Conservation (phyloP, 2,329 filamentous ascomycete genomes). For the Aspergillus brunneoviolaceus region DNA sequence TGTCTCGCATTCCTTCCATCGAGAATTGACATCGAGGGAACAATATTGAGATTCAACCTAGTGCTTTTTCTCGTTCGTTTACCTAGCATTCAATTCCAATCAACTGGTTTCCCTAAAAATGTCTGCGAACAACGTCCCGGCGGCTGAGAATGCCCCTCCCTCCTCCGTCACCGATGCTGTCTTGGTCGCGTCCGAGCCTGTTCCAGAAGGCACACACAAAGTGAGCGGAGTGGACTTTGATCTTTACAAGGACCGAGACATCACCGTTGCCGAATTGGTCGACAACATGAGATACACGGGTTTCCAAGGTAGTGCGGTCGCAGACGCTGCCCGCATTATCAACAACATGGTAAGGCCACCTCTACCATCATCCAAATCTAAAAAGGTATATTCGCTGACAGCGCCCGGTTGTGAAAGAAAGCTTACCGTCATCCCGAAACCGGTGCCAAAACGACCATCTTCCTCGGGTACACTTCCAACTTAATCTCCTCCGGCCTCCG, state of each 20-base stretch:
- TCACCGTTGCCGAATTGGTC: slow-evolving; percentile 83
- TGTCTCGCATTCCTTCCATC: neutral
- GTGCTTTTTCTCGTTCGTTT: neutral
- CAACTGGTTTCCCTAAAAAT: neutral
- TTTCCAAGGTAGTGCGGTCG: slow-evolving; percentile 77
- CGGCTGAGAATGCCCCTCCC: slow-evolving; percentile 47
- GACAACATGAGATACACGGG: slow-evolving; percentile 83
- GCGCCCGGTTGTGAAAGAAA: slow-evolving; percentile 53
- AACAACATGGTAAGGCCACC: slow-evolving; percentile 76
- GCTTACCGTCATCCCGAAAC: slow-evolving; percentile 79
- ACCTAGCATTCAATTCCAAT: too few species aligned
- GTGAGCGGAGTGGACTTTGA: slow-evolving; percentile 95
- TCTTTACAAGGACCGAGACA: slow-evolving; percentile 64
- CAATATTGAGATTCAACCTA: too few species aligned
- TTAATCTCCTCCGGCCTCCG: slow-evolving; percentile 93
- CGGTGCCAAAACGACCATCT: slow-evolving; percentile 81
- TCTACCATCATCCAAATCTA: neutral
- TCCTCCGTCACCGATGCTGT: slow-evolving; percentile 73
- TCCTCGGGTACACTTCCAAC: slow-evolving; percentile 96
- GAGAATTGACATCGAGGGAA: neutral
- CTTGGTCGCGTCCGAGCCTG: slow-evolving; percentile 76
- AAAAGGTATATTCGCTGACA: neutral
- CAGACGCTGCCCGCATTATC: slow-evolving; percentile 85
- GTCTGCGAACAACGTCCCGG: slow-evolving; percentile 1
- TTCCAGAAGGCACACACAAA: slow-evolving; percentile 67